Percentiles rank a stretch among this genome's conserved stretches.
These are phyloP conservation scores for Plasmopara muralis DNA, from an alignment of 352 stramenopile species.

Conservation along the genomic window DNA sequence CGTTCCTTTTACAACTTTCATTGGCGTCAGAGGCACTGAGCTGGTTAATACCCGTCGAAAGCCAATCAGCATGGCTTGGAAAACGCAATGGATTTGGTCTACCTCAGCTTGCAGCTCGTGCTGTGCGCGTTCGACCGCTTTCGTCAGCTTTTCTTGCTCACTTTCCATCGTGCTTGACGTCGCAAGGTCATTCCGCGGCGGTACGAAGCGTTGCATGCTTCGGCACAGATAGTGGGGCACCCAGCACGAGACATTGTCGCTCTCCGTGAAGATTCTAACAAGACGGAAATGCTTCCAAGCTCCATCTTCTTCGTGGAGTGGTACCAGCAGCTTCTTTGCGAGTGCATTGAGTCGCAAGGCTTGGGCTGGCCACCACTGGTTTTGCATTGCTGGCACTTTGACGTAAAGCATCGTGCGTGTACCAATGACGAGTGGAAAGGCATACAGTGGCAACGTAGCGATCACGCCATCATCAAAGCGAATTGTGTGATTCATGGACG, in stretches of 20 bases:
- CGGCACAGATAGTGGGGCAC: slow-evolving; percentile 70
- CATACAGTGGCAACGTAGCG: slow-evolving; percentile 54
- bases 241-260: slow-evolving; percentile 44
- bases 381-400: slow-evolving; percentile 48
- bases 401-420: slow-evolving; percentile 64
- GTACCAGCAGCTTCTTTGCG: slow-evolving; percentile 41
- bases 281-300: slow-evolving; percentile 41
- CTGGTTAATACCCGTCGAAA: slow-evolving; percentile 12
- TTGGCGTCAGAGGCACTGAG: neutral
- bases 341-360: slow-evolving; percentile 59
- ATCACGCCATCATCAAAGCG: slow-evolving; percentile 67
- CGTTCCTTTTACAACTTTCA: slow-evolving; percentile 6
- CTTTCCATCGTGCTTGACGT: slow-evolving; percentile 6
- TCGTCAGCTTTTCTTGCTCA: slow-evolving; percentile 9
- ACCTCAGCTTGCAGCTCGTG: slow-evolving; percentile 22
- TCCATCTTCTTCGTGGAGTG: slow-evolving; percentile 29
- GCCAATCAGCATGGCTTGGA: slow-evolving; percentile 27
- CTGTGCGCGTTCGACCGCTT: slow-evolving; percentile 21
- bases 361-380: slow-evolving; percentile 72
- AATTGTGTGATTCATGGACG: slow-evolving; percentile 50
- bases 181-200: neutral
- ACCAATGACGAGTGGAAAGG: slow-evolving; percentile 60
- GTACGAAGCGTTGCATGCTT: slow-evolving; percentile 32
- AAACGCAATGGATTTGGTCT: slow-evolving; percentile 21
- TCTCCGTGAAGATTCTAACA: slow-evolving; percentile 49